Base-by-base conservation (phyloP, 441 rosid genomes). In the Flueggea neowawraea region DNA sequence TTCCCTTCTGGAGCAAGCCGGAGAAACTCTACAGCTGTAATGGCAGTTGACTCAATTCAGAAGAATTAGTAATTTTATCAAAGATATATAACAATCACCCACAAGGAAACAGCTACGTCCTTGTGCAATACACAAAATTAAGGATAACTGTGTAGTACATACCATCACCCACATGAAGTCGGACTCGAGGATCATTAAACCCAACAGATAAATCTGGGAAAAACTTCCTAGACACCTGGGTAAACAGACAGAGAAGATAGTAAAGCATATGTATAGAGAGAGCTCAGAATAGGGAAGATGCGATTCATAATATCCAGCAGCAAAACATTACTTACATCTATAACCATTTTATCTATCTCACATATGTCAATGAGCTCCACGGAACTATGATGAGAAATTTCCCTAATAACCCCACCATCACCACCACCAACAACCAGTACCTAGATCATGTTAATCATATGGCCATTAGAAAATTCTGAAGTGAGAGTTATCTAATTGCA, bases 361-460 rank as follows among this genome's bases (percentile, higher is more conserved):
- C 99, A 95, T 52, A 95, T 91, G 67, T 89, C 97, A 69, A 95
- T 91, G 39, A 58, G 82, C 82, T 95, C 92, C 59, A 89, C 92
- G 50, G 99, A 87, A 60, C 81, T 79, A 60, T 91, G 99, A 57
- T 93, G 93, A 75, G 97, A 75, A 75, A 95, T 78, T 80, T 95
- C 99, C 69, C 96, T 74, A 41, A 91, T 96, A 71, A 91, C 97
- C 14, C 97, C 99, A 31, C 99, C 99, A 71, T 95, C 99, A 68
- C 97, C 99, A 52, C 99, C 99, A 63, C 99, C 99, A 78, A 95
- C 97, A 78, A 91, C 99, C 70, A 95, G 78, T 71, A 91, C 99
- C 99, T 91, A 72, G 63, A 75, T 54, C 57, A 60, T 11, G 54
- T 17, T 6, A 3, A 8, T 12, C 48, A 60, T 52, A 22, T 52